A percentile compares a stretch with the other conserved stretches of the same genome.
Conservation (phyloP, 2,329 filamentous ascomycete species). For the Coleophoma crateriformis region DNA sequence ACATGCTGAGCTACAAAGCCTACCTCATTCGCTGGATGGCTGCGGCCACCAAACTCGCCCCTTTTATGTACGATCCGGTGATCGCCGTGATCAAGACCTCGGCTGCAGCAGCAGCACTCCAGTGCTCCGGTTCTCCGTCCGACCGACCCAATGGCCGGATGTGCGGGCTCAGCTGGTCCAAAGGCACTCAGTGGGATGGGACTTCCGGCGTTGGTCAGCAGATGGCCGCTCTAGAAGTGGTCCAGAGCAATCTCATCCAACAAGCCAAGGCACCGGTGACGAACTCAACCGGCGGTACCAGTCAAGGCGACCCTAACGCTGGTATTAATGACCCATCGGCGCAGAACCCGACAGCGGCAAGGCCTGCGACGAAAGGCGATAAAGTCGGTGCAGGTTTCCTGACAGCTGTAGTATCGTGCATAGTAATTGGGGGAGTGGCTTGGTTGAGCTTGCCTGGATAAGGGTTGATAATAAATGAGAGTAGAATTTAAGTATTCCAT, state of each 20-base stretch:
- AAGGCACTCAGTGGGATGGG: constrained; percentile 35
- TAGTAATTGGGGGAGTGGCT: neutral
- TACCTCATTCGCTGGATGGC: constrained; percentile 58
- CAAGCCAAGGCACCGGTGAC: constrained; percentile 33
- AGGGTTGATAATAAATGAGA: too few species aligned
- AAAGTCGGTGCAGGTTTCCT: constrained; percentile 28
- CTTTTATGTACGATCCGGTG: constrained; percentile 45
- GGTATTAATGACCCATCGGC: neutral
- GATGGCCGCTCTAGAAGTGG: constrained; percentile 59
- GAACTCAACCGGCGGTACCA: constrained; percentile 44
- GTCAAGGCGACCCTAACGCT: constrained; percentile 31
- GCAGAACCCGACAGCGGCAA: neutral
- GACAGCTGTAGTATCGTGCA: neutral
- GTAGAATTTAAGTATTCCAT: too few species aligned
- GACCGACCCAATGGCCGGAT: constrained; percentile 48
- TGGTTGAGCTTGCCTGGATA: too few species aligned
- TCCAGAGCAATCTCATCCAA: constrained; percentile 39
- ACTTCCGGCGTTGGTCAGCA: constrained; percentile 50
- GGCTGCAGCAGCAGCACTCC: constrained; percentile 46
- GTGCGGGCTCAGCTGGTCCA: constrained; percentile 57
- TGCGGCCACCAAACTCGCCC: constrained; percentile 49
- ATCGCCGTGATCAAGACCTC: constrained; percentile 49
- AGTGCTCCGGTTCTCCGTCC: constrained; percentile 42
- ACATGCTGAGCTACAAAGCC: constrained; percentile 60
- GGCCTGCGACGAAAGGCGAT: constrained; percentile 26